A percentile compares a stretch with the other conserved stretches of the same genome.
These are phyloP conservation scores for Anthracocystis setariae DNA, from an alignment of 1,284 basidiomycete genomes.

Conservation along the genomic window DNA sequence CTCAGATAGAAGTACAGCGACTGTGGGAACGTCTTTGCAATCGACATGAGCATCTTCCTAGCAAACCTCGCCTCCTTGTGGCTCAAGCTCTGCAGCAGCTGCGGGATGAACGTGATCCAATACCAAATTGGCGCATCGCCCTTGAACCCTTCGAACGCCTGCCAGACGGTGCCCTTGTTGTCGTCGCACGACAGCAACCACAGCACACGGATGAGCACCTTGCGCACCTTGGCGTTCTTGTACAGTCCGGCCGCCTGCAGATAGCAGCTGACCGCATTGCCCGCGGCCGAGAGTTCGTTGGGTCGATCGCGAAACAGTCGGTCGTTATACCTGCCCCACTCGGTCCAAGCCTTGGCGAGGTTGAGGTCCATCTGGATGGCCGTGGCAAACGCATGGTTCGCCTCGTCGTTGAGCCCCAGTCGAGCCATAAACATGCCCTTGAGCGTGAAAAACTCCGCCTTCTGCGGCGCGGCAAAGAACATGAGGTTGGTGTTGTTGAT, in stretches of 20 bases:
- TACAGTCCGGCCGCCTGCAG: constrained; percentile 95
- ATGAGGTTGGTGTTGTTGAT: constrained; percentile 99
- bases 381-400: constrained; percentile 81
- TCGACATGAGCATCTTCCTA: constrained; percentile 84
- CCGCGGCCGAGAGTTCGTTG: constrained; percentile 71
- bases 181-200: constrained; percentile 98
- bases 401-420: constrained; percentile 86
- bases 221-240: constrained; percentile 92
- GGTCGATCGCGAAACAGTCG: constrained; percentile 80
- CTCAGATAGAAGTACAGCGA: constrained; percentile 95
- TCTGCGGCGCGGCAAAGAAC: constrained; percentile 94
- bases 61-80: constrained; percentile 94
- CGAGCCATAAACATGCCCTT: constrained; percentile 99
- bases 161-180: constrained; percentile 77
- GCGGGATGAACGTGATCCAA: constrained; percentile 97
- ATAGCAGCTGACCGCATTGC: constrained; percentile 95
- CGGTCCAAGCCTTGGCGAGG: constrained; percentile 96
- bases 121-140: constrained; percentile 98
- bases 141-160: constrained; percentile 94
- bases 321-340: constrained; percentile 97
- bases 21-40: constrained; percentile 94
- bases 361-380: constrained; percentile 90
- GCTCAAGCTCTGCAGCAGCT: constrained; percentile 88
- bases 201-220: constrained; percentile 87
- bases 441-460: constrained; percentile 98